Conservation (phyloP, 441 rosid genomes). For the Theobroma grandiflorum region DNA sequence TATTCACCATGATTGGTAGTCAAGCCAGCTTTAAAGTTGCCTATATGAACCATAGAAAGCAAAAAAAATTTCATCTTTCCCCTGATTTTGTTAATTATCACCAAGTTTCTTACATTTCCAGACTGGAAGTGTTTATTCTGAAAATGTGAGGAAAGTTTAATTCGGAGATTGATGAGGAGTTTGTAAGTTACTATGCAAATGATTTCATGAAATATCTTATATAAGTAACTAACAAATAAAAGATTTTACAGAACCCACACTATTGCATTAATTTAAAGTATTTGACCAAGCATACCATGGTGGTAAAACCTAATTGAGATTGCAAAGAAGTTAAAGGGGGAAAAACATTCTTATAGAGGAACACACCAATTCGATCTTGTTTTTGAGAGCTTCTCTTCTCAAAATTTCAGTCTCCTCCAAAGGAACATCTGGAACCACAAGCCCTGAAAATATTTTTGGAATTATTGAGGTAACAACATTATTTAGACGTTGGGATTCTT, state of each 20-base stretch:
- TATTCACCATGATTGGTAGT: not conserved
- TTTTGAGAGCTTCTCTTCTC: conserved; percentile 69
- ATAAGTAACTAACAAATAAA: not conserved
- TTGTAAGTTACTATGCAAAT: not conserved
- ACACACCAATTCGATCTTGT: conserved; percentile 77
- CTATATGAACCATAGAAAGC: not conserved
- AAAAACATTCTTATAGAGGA: not conserved
- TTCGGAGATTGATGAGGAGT: not conserved
- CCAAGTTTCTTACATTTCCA: not conserved
- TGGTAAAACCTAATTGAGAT: conserved; percentile 14
- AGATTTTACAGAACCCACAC: not conserved
- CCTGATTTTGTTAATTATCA: not conserved
- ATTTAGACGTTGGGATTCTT: conserved; percentile 8
- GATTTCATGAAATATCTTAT: not conserved
- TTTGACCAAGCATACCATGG: not conserved
- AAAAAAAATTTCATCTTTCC: not conserved
- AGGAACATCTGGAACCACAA: conserved; percentile 96
- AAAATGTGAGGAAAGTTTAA: not conserved
- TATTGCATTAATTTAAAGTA: not conserved
- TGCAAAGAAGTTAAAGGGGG: not conserved
- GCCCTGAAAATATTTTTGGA: conserved; percentile 58
- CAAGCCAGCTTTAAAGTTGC: not conserved
- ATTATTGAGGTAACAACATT: conserved; percentile 9
- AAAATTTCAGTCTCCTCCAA: conserved; percentile 83
- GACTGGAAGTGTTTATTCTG: not conserved